These are phyloP conservation scores for Citrus trifoliata DNA, from an alignment of 345 rosid genomes.

Conservation along the genomic window DNA sequence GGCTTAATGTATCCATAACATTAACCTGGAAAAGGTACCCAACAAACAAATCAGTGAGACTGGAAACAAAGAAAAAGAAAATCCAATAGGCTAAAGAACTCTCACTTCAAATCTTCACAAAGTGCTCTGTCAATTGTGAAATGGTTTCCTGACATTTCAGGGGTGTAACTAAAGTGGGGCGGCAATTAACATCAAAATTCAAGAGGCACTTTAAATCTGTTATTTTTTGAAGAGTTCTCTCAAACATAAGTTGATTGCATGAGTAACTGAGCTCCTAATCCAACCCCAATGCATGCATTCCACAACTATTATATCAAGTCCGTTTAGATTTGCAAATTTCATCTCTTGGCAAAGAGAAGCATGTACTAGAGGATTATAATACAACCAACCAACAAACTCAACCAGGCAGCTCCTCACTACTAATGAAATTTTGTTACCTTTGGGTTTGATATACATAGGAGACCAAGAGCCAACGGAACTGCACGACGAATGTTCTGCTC, in stretches of 20 bases:
- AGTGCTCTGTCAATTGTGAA: background rate
- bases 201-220: background rate
- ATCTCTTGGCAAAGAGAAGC: background rate
- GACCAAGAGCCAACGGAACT: conserved; percentile 97
- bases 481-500: conserved; percentile 86
- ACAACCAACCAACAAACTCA: background rate
- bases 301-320: background rate
- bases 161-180: background rate
- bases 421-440: conserved; percentile 46
- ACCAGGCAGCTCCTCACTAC: background rate
- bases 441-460: conserved; percentile 95
- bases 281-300: background rate
- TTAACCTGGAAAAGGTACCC: conserved; percentile 54
- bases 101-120: background rate
- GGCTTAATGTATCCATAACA: conserved; percentile 95
- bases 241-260: background rate
- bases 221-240: background rate
- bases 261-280: background rate
- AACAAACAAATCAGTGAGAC: background rate
- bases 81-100: background rate
- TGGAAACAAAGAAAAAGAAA: background rate
- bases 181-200: background rate
- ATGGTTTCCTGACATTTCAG: background rate
- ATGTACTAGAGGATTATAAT: background rate
- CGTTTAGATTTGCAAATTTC: background rate